Evolutionary conservation across 2,329 filamentous ascomycete species (phyloP), one percentile per base, ranked within the genome.

Genomic region (Colletotrichum coccodes): DNA sequence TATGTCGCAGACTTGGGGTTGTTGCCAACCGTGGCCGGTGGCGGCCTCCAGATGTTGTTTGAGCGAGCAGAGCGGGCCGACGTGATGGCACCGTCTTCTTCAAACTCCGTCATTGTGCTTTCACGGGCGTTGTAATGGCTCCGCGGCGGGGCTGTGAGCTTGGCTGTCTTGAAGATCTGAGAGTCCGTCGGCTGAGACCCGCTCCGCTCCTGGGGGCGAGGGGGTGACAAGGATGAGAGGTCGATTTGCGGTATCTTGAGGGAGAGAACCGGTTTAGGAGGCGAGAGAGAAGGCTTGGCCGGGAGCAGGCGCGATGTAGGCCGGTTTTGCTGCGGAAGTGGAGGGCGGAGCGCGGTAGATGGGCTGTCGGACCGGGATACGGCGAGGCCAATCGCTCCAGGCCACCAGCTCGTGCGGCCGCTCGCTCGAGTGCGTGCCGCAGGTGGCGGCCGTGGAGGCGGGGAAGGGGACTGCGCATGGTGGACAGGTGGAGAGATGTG

Each of bases 21-120:
- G 18, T 38, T 69, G 9, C 66, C 61, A 2, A 57, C 64, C 8
- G 49, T 52, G 2, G 79, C 78, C 3, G 82, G 80, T 0, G 85
- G 85, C 6, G 84, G 85, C 14, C 84, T 79, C 86, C 86, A 88
- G 52, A 87, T 82, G 63, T 84, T 81, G n/a, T 74, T 76, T 2
- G 75, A 76, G 71, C 81, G 73, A 57, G 80, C 28, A 74, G 75
- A 70, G 4, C 69, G 64, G 14, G 70, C 66, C 26, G 71, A 71
- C 4, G 79, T 77, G 53, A 73, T 52, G 50, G 81, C 77, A 68
- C 85, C 78, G 72, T 86, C 83, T 76, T 88, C 83, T 69, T 88
- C 85, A 66, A 88, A 85, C 76, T 89, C 81, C 9, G 86, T 84
- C 70, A 86, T 77, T 64, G 83, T 79, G 76, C 86, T 84, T 64